A percentile compares a stretch with the other conserved stretches of the same genome.
Evolutionary conservation across 176 grass and related monocot species (phyloP).

Genomic region (Themeda triandra): DNA sequence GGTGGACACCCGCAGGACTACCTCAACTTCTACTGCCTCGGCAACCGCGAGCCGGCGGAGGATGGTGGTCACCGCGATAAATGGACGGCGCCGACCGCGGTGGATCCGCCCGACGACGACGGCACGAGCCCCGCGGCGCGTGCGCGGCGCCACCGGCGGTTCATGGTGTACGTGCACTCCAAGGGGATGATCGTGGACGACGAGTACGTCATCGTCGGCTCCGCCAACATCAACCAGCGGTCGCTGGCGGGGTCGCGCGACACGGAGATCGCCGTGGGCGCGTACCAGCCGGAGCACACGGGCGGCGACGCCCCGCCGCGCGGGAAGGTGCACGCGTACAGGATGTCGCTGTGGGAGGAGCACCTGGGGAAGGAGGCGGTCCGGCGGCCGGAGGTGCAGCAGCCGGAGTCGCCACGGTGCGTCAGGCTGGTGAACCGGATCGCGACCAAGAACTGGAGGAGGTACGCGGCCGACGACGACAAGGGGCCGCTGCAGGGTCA

Average conservation of each 20-base stretch:
- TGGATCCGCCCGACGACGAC: background rate
- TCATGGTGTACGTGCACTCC: conserved; percentile 95
- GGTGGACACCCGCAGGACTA: conserved; percentile 46
- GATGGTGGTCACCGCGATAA: no score
- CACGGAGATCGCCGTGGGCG: conserved; percentile 88
- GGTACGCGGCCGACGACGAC: background rate
- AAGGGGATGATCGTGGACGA: conserved; percentile 95
- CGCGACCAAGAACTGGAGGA: conserved; percentile 37
- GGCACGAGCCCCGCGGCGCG: background rate
- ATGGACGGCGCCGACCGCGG: background rate
- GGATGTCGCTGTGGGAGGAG: conserved; percentile 72
- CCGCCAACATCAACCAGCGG: conserved; percentile 92
- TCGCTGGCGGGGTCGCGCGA: conserved; percentile 76
- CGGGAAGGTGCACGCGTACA: conserved; percentile 52
- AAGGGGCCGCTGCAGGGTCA: conserved; percentile 28
- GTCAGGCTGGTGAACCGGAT: conserved; percentile 35
- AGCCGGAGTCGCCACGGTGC: conserved; percentile 38
- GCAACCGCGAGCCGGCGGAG: conserved; percentile 40
- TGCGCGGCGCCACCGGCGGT: conserved; percentile 46
- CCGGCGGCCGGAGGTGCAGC: background rate
- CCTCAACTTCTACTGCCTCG: conserved; percentile 97
- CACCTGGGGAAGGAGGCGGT: conserved; percentile 41
- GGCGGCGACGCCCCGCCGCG: background rate
- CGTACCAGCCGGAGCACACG: conserved; percentile 56
- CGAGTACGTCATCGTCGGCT: conserved; percentile 87